A percentile compares a stretch with the other conserved stretches of the same genome.
phyloP scores from a whole-genome alignment of 2,329 filamentous ascomycete genomes.

The Lecanicillium sp. region DNA sequence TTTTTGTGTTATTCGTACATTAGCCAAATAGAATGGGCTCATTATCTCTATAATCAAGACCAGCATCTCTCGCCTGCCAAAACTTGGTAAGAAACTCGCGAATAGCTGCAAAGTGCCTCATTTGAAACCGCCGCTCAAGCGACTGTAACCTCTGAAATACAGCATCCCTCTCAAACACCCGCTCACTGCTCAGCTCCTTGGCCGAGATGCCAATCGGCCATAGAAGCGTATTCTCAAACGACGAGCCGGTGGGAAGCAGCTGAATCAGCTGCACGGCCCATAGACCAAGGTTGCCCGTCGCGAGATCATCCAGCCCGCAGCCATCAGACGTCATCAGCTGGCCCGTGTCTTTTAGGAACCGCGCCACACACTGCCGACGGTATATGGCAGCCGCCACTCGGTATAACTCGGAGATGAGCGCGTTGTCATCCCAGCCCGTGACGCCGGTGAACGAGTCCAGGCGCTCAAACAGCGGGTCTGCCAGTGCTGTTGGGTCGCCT shows the following conservation, averaged over 20 bases:
- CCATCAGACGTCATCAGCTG: no score
- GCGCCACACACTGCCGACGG: conserved; percentile 7
- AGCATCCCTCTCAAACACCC: conserved; percentile 4
- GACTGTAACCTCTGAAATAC: conserved; percentile 4
- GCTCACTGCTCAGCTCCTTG: conserved; percentile 6
- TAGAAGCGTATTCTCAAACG: conserved; percentile 10
- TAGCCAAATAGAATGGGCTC: background rate
- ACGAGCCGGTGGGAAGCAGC: conserved; percentile 3
- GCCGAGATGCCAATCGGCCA: conserved; percentile 13
- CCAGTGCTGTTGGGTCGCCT: background rate
- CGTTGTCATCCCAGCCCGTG: conserved; percentile 2
- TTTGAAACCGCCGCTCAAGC: conserved; percentile 10
- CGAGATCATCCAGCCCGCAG: no score
- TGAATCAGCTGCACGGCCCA: conserved; percentile 10
- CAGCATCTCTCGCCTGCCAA: conserved; percentile 5
- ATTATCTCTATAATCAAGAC: background rate
- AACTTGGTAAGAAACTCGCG: conserved; percentile 5
- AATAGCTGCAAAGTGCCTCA: conserved; percentile 11
- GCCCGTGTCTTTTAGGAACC: background rate
- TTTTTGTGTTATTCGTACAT: background rate
- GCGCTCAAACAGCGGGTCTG: conserved; percentile 1
- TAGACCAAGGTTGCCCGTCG: conserved; percentile 10
- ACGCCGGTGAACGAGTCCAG: conserved; percentile 2
- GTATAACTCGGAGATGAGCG: conserved; percentile 12
- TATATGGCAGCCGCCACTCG: conserved; percentile 11